Conservation (phyloP, 2,329 filamentous ascomycete genomes). For the Aspergillus tubingensis region DNA sequence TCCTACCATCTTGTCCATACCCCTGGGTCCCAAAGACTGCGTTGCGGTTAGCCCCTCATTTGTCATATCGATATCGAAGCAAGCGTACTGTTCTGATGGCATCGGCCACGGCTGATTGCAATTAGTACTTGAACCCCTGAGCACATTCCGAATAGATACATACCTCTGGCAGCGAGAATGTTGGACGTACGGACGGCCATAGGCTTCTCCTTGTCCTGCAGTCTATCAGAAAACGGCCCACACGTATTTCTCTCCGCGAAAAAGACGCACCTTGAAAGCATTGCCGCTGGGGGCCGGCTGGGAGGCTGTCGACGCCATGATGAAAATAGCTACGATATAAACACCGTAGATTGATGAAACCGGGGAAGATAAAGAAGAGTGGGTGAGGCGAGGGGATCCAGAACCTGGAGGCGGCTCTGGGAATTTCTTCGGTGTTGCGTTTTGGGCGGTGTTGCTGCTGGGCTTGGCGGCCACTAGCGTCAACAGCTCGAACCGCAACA, state of each 20-base stretch:
- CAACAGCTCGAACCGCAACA: slow-evolving; percentile 35
- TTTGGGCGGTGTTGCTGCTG: slow-evolving; percentile 43
- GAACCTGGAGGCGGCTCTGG: slow-evolving; percentile 25
- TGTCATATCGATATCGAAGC: slow-evolving; percentile 10
- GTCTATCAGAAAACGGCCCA: slow-evolving; percentile 43
- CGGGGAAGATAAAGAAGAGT: slow-evolving; percentile 24
- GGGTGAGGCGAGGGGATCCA: slow-evolving; percentile 26
- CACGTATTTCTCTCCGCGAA: slow-evolving; percentile 27
- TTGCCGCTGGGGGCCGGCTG: slow-evolving; percentile 58
- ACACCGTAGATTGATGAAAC: slow-evolving; percentile 28
- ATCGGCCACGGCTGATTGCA: slow-evolving; percentile 81
- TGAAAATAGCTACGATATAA: slow-evolving; percentile 33
- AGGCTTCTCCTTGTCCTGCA: slow-evolving; percentile 91
- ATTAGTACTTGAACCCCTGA: slow-evolving; percentile 27
- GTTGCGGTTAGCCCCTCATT: slow-evolving; percentile 43
- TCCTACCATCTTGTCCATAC: slow-evolving; percentile 93
- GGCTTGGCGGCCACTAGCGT: slow-evolving; percentile 42
- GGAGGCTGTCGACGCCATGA: slow-evolving; percentile 54
- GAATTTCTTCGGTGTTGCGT: slow-evolving; percentile 43
- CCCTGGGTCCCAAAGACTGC: slow-evolving; percentile 84
- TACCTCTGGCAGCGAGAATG: slow-evolving; percentile 95
- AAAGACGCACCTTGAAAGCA: slow-evolving; percentile 62
- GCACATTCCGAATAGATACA: slow-evolving; percentile 23
- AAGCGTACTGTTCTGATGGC: slow-evolving; percentile 78
- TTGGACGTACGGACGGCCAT: slow-evolving; percentile 94